A percentile compares a stretch with the other conserved stretches of the same genome.
Conservation (phyloP, 495 filamentous ascomycete genomes). For the Daldinia childiae region DNA sequence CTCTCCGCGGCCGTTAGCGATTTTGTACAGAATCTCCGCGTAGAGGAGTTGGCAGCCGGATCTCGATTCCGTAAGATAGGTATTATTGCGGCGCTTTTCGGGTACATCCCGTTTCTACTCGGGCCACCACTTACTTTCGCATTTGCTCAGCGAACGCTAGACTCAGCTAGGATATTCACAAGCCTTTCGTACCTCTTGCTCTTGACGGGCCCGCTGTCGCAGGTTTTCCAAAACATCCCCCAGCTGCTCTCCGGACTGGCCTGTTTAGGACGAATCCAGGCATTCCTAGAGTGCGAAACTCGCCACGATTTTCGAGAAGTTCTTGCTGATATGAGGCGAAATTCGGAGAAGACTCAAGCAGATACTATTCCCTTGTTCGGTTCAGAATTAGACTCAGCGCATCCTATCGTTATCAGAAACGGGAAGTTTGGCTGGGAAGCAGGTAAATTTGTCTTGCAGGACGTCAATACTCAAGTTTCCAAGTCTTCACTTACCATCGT, state of each 20-base stretch:
- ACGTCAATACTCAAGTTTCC: constrained; percentile 30
- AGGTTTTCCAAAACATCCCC: constrained; percentile 51
- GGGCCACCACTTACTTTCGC: not conserved
- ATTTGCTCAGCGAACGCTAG: not conserved
- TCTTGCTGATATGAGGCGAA: constrained; percentile 31
- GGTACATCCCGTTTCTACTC: constrained; percentile 56
- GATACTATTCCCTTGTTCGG: not conserved
- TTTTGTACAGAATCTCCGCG: constrained; percentile 52
- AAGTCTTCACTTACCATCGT: constrained; percentile 50
- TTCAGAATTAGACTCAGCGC: not conserved
- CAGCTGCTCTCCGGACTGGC: constrained; percentile 62
- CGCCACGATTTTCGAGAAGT: constrained; percentile 46
- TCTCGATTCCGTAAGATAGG: constrained; percentile 55
- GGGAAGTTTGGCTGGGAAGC: constrained; percentile 1
- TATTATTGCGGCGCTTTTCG: constrained; percentile 44
- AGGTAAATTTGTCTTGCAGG: not conserved
- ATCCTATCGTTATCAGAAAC: not conserved
- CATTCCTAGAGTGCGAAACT: constrained; percentile 50
- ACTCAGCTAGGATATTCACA: not conserved
- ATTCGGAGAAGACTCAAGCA: not conserved
- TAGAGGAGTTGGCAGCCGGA: constrained; percentile 54
- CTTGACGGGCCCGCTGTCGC: not conserved
- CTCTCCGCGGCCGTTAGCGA: constrained; percentile 46
- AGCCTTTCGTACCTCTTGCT: not conserved
- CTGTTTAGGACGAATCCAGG: constrained; percentile 54